Evolutionary conservation across 2,329 filamentous ascomycete genomes (phyloP), one percentile per base, ranked within the genome.

Genomic region (Penicillium sp.): DNA sequence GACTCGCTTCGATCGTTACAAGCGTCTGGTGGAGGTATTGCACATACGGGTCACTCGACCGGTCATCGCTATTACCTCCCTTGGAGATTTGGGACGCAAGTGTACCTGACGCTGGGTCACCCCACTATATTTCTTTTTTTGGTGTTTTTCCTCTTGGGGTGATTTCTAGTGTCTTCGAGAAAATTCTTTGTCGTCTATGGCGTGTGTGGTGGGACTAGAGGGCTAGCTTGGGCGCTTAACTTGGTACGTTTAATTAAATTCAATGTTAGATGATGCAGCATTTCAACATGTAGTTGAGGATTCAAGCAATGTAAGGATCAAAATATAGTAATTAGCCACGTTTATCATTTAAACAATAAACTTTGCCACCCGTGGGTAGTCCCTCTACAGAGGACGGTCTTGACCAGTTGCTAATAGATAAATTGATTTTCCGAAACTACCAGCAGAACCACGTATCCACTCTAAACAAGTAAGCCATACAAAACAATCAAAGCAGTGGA

Each of bases 1-100:
- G 46, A 52, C 53, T 62, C 59, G 50, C 57, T 65, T 61, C 64
- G 54, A 53, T 59, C 50, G 31, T 55, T 63, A 63, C 62, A 44
- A n/a, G 50, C 55, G 37, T 26, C 16, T 44, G 45, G 6, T 10
- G 27, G 19, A 35, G 27, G 50, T 61, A 58, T 58, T 53, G 10
- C 4, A 9, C 9, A 53, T 55, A 58, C 55, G 49, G 35, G 25
- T 33, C 27, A 6, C 37, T 35, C 11, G n/a, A 35, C 50, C 39
- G 27, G 50, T 52, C 44, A 26, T 43, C 2, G 39, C 37, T 27
- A 23, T 47, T 53, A 53, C 51, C 33, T 37, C 23, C 33, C 19
- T 16, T 19, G 35, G 39, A 33, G 25, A 21, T 45, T 49, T 57
- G 51, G 47, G 51, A 54, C 46, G 14, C 42, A 31, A 52, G 42